Evolutionary conservation across 2,329 filamentous ascomycete species (phyloP).

Genomic region (Stagonosporopsis cucurbitacearum): DNA sequence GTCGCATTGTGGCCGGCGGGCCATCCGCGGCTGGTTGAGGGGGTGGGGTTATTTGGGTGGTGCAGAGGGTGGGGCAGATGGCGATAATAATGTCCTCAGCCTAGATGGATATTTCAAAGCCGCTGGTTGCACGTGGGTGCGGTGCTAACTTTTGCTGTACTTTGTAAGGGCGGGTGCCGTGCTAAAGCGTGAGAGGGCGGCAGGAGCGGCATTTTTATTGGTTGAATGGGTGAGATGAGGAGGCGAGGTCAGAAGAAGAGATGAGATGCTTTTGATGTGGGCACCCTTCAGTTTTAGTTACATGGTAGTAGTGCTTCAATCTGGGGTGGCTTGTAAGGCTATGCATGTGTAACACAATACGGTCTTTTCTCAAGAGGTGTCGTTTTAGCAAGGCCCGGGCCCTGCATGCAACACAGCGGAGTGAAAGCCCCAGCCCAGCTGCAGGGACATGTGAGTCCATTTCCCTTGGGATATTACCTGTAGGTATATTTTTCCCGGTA

Average conservation of each 20-base stretch:
- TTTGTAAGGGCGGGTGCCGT: neutral
- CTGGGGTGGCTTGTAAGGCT: too few relatives aligned
- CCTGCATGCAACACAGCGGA: too few relatives aligned
- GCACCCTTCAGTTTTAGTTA: too few relatives aligned
- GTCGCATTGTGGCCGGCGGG: conserved; percentile 4
- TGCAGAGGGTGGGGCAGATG: neutral
- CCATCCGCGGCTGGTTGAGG: neutral
- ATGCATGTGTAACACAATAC: too few relatives aligned
- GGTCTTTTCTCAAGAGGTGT: too few relatives aligned
- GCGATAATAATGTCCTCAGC: neutral
- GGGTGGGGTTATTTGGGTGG: too few relatives aligned
- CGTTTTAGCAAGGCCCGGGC: neutral
- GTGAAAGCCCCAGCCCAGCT: neutral
- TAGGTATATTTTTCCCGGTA: too few relatives aligned
- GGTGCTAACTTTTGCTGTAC: too few relatives aligned
- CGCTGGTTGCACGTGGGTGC: neutral
- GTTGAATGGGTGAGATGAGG: neutral
- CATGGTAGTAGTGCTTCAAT: too few relatives aligned
- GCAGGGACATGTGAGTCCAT: too few relatives aligned
- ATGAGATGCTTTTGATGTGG: too few relatives aligned
- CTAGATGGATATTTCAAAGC: neutral
- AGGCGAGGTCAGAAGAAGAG: neutral
- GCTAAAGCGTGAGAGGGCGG: neutral
- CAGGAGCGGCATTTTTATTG: neutral
- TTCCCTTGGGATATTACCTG: too few relatives aligned